Base-by-base conservation (phyloP, 306 rosid genomes). In the Fagus crenata region DNA sequence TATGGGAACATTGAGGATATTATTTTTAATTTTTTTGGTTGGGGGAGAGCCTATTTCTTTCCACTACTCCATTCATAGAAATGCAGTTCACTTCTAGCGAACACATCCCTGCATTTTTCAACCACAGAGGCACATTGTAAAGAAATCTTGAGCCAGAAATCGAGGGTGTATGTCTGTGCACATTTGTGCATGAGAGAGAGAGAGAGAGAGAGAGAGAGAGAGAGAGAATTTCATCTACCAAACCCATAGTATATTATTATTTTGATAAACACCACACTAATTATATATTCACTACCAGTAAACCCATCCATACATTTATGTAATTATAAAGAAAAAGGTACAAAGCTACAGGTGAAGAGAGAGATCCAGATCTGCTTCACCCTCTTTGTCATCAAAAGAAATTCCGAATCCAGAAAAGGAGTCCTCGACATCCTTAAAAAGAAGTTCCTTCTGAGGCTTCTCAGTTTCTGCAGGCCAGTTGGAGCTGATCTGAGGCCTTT, bases 281-380 rank as follows among this genome's bases (percentile, higher is more conserved):
- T 3, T 33, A 33, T 17, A 7, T 28, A 53, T 55, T 37, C 31
- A 54, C 13, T 37, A 55, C 80, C 43, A 36, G 64, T 61, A 64
- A 64, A 59, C 14, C 51, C 39, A 18, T 51, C 64, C 33, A 22
- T 58, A 32, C 18, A 61, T 33, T 32, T 54, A 46, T 35, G 14
- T 53, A 53, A 22, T 59, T 49, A 49, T 9, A 53, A 36, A 3
- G 12, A 53, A 3, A 46, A 77, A 67, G 17, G 31, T 59, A 35
- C 36, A 64, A 51, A 60, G 75, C 81, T 81, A 88, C 15, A 88
- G 88, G 67, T 76, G 85, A 11, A 85, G 84, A 0, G 76, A 78
- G 43, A 84, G 82, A 81, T 86, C 88, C 35, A 82, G 28, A 56
- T 67, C 37, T 1, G 74, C 68, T 43, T 75, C 60, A 31, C 36